phyloP scores from a whole-genome alignment of 2,329 filamentous ascomycete genomes.

The Sphaerulina vaccinii region DNA sequence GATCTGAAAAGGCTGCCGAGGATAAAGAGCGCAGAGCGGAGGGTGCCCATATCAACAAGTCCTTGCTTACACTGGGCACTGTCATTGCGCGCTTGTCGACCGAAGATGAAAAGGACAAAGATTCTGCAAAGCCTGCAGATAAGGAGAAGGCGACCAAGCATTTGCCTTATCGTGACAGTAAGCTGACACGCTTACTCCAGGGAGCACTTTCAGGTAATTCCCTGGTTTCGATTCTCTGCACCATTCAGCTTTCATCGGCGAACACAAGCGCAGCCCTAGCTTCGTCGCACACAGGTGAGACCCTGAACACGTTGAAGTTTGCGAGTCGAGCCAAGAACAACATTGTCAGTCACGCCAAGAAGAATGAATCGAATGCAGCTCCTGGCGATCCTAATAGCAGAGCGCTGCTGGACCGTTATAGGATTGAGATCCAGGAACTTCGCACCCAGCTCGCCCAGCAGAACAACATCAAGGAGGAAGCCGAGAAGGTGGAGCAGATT shows the following conservation, averaged over 20 bases:
- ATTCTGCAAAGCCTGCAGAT: conserved; percentile 49
- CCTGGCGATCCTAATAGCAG: conserved; percentile 79
- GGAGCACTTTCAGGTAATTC: conserved; percentile 90
- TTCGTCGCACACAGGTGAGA: conserved; percentile 79
- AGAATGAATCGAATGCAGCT: conserved; percentile 77
- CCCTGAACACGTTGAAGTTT: conserved; percentile 94
- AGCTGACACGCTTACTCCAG: conserved; percentile 88
- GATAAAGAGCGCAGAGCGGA: conserved; percentile 91
- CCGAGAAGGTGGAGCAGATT: conserved; percentile 51
- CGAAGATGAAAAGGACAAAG: conserved; percentile 79
- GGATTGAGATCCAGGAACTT: conserved; percentile 85
- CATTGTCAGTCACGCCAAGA: conserved; percentile 95
- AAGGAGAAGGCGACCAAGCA: conserved; percentile 73
- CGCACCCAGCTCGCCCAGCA: conserved; percentile 79
- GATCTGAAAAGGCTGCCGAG: conserved; percentile 93
- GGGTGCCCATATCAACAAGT: conserved; percentile 98
- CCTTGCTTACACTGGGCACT: conserved; percentile 87
- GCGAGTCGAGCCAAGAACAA: conserved; percentile 96
- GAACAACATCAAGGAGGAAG: conserved; percentile 60
- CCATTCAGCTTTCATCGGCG: conserved; percentile 81
- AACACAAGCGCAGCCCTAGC: conserved; percentile 65
- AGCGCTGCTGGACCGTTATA: conserved; percentile 86
- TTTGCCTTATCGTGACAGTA: conserved; percentile 94
- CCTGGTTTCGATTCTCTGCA: conserved; percentile 94
- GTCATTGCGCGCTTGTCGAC: conserved; percentile 93